Conservation (phyloP, 305 asterid genomes). For the Andrographis paniculata region DNA sequence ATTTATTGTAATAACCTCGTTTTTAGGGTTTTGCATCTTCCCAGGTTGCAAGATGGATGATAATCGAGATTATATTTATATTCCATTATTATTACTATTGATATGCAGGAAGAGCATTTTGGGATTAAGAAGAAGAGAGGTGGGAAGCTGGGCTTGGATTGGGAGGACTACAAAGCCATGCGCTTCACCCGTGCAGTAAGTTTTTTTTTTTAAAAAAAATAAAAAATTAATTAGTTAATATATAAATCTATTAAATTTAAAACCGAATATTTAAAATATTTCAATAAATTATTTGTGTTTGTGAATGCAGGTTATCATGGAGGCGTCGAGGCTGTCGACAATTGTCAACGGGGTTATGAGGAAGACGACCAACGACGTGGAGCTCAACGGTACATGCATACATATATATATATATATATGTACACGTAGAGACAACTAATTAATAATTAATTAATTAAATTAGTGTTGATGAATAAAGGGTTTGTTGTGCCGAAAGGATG, state of each 20-base stretch:
- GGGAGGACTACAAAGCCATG: constrained; percentile 58
- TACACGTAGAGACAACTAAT: no score
- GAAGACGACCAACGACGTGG: constrained; percentile 45
- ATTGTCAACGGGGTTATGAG: constrained; percentile 52
- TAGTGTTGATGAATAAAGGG: no score
- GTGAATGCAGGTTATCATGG: constrained; percentile 38
- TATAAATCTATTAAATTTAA: no score
- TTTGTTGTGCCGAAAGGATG: constrained; percentile 56
- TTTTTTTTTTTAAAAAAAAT: no score
- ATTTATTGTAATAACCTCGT: no score
- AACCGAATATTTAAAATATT: no score
- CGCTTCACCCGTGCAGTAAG: constrained; percentile 65
- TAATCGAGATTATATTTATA: neutral
- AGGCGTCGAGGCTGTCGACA: constrained; percentile 57
- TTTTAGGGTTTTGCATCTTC: no score
- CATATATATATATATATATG: no score
- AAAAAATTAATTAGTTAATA: no score
- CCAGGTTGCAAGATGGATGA: no score
- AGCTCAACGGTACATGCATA: constrained; percentile 38
- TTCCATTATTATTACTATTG: neutral
- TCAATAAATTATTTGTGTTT: constrained; percentile 4
- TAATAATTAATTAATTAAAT: no score
- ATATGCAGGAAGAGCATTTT: constrained; percentile 54
- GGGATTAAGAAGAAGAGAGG: constrained; percentile 29
- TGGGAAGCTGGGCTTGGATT: constrained; percentile 30